A percentile compares a stretch with the other conserved stretches of the same genome.
Evolutionary conservation across 352 stramenopile species (phyloP).

Genomic region (Phytophthora lateralis): DNA sequence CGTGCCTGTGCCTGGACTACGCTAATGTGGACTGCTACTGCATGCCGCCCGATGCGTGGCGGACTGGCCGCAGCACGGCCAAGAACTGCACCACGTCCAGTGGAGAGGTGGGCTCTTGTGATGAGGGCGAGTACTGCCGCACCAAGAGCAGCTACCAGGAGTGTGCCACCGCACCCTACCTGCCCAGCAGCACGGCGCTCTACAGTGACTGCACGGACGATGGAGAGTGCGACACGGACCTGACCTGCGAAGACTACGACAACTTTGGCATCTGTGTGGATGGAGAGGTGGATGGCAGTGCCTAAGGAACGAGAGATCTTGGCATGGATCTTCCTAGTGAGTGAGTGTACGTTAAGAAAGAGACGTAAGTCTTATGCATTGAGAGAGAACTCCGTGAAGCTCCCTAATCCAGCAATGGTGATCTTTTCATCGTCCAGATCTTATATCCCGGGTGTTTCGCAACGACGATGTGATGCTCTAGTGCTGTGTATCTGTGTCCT

Average conservation of each 20-base stretch:
- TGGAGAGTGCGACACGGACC: constrained; percentile 32
- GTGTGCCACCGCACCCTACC: constrained; percentile 50
- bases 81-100: constrained; percentile 45
- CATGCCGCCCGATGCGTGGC: constrained; percentile 52
- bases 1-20: constrained; percentile 51
- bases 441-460: constrained; percentile 8
- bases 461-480: background rate
- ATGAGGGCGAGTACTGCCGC: constrained; percentile 62
- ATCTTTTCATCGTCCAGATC: constrained; percentile 7
- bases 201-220: constrained; percentile 52
- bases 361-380: constrained; percentile 3
- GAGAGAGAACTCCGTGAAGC: constrained; percentile 1
- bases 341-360: constrained; percentile 23
- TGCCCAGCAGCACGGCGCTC: constrained; percentile 41
- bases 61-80: constrained; percentile 33
- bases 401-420: background rate
- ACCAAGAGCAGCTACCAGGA: constrained; percentile 56
- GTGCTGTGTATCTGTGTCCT: constrained; percentile 8
- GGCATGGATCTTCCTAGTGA: constrained; percentile 1
- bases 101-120: constrained; percentile 36
- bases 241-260: constrained; percentile 48
- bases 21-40: constrained; percentile 55
- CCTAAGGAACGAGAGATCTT: background rate
- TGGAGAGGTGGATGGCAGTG: constrained; percentile 12
- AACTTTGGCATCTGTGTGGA: constrained; percentile 50